phyloP scores from a whole-genome alignment of 2,329 filamentous ascomycete species.

The Aspergillus persii region DNA sequence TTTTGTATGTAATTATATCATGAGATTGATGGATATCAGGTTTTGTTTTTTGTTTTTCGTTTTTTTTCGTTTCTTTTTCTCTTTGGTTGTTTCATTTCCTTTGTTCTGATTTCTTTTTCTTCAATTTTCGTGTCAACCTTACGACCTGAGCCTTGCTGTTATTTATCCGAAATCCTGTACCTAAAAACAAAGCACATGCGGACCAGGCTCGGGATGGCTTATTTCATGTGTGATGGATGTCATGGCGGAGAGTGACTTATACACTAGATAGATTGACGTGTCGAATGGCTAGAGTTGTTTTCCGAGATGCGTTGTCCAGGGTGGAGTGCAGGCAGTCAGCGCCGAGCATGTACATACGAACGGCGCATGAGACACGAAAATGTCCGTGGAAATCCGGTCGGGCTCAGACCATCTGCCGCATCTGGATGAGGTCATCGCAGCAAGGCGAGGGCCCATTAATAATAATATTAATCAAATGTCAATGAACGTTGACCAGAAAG shows the following conservation, averaged over 20 bases:
- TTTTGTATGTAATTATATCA: constrained; percentile 22
- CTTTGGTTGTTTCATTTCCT: constrained; percentile 4
- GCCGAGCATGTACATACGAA: not conserved
- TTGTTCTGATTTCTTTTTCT: constrained; percentile 1
- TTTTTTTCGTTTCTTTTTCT: too few relatives aligned
- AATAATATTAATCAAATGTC: not conserved
- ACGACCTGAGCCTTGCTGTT: not conserved
- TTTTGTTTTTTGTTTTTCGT: not conserved
- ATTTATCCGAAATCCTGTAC: not conserved
- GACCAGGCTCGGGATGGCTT: not conserved
- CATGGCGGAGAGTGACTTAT: not conserved
- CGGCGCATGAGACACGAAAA: not conserved
- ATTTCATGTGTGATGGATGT: not conserved
- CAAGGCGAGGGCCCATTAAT: not conserved
- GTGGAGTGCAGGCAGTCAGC: not conserved
- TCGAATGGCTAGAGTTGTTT: not conserved
- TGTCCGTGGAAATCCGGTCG: not conserved
- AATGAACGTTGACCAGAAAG: not conserved
- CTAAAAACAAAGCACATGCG: not conserved
- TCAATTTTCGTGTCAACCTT: not conserved
- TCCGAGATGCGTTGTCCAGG: not conserved
- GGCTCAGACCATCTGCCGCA: not conserved
- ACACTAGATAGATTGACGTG: not conserved
- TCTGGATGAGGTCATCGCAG: not conserved
- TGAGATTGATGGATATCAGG: constrained; percentile 31